Evolutionary conservation across 2,329 filamentous ascomycete species (phyloP).

Genomic region (Fusarium bulbicola): DNA sequence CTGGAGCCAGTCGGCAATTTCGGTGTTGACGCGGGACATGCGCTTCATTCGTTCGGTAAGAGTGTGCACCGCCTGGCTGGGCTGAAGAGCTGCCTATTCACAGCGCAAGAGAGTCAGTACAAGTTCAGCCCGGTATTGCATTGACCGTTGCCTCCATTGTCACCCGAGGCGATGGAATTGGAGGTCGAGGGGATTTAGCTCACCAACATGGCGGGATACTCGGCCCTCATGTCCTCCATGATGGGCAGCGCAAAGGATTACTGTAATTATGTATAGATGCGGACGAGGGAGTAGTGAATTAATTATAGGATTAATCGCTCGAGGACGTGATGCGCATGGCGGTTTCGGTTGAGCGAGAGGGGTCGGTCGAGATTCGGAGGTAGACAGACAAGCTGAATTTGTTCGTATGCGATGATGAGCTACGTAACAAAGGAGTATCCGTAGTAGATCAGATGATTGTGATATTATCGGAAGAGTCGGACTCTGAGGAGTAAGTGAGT

Average conservation of each 20-base stretch:
- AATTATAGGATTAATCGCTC: slow-evolving; percentile 29
- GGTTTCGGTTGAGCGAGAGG: slow-evolving; percentile 23
- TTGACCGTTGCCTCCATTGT: background rate
- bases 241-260: slow-evolving; percentile 47
- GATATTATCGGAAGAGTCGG: slow-evolving; percentile 25
- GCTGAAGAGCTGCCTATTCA: slow-evolving; percentile 78
- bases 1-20: slow-evolving; percentile 97
- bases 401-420: slow-evolving; percentile 6
- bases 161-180: background rate
- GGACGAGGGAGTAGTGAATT: slow-evolving; percentile 7
- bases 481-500: background rate
- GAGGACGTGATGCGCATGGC: slow-evolving; percentile 26
- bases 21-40: slow-evolving; percentile 84
- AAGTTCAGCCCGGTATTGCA: background rate
- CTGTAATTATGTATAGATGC: slow-evolving; percentile 28
- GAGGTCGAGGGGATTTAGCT: slow-evolving; percentile 49
- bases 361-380: slow-evolving; percentile 32
- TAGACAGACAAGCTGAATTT: slow-evolving; percentile 13
- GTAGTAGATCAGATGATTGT: slow-evolving; percentile 5
- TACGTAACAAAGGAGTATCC: slow-evolving; percentile 7
- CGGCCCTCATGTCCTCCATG: slow-evolving; percentile 83
- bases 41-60: slow-evolving; percentile 88
- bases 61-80: slow-evolving; percentile 80
- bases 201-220: slow-evolving; percentile 96
- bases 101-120: slow-evolving; percentile 32